Conservation (phyloP, 805 yeast species). For the Cephaloascus fragrans region DNA sequence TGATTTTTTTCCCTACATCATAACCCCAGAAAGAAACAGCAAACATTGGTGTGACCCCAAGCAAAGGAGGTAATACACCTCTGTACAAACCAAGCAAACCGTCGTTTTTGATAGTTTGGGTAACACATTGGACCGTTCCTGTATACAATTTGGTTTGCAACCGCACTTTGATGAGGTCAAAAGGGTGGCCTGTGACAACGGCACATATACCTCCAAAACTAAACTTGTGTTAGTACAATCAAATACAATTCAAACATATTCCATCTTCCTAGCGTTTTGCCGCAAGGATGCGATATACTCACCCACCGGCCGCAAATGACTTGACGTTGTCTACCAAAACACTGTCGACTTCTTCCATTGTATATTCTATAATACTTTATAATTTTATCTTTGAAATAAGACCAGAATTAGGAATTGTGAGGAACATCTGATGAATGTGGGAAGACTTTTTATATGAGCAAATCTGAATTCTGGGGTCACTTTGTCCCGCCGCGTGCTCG, state of each 20-base stretch:
- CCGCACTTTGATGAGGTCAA: conserved; percentile 86
- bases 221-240: not conserved
- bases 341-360: conserved; percentile 35
- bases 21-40: conserved; percentile 99
- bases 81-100: conserved; percentile 80
- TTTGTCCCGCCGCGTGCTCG: no score
- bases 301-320: conserved; percentile 84
- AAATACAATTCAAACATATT: no score
- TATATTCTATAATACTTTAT: not conserved
- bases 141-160: conserved; percentile 72
- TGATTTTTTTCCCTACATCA: conserved; percentile 75
- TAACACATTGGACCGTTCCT: conserved; percentile 59
- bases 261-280: no score
- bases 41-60: conserved; percentile 98
- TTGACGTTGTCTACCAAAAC: conserved; percentile 67
- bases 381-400: not conserved
- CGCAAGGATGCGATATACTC: not conserved
- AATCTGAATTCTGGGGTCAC: no score
- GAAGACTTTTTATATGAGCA: no score
- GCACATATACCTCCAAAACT: conserved; percentile 90
- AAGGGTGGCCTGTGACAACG: conserved; percentile 92
- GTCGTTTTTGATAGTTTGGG: conserved; percentile 57
- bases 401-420: no score
- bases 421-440: no score
- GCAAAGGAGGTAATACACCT: conserved; percentile 88